Percentiles rank a stretch among this genome's conserved stretches.
Evolutionary conservation across 108 stramenopile genomes (phyloP).

Genomic region (Schizochytrium sp.): DNA sequence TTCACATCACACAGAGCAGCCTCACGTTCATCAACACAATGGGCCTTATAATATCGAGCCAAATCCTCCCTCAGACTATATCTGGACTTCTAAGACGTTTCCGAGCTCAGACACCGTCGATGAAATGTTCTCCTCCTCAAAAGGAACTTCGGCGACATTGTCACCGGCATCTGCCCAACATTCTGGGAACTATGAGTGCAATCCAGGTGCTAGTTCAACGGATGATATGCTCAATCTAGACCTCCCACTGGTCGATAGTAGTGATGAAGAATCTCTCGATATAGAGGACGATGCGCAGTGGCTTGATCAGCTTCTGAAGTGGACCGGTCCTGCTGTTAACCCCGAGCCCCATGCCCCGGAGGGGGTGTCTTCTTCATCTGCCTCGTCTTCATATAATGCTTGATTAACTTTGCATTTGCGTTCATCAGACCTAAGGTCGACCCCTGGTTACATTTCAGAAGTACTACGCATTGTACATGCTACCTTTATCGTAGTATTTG

Average conservation of each 20-base stretch:
- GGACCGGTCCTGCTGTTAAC: constrained; percentile 43
- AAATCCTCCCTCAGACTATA: not conserved
- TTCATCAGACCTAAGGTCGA: too few relatives aligned
- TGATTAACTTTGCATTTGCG: too few relatives aligned
- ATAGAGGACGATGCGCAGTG: constrained; percentile 47
- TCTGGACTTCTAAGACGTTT: not conserved
- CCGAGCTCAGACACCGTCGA: not conserved
- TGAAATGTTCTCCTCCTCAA: not conserved
- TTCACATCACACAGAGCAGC: not conserved
- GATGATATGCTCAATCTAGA: constrained; percentile 18
- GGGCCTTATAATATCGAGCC: not conserved
- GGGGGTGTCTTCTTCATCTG: not conserved
- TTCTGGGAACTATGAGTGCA: not conserved
- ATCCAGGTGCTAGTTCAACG: not conserved
- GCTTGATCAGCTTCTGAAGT: constrained; percentile 53
- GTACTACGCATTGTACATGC: too few relatives aligned
- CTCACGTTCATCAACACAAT: not conserved
- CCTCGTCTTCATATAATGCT: not conserved
- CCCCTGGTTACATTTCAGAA: too few relatives aligned
- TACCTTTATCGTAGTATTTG: too few relatives aligned
- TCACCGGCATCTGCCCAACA: not conserved
- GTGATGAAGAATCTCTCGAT: constrained; percentile 52
- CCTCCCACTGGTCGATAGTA: constrained; percentile 54
- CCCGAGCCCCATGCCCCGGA: not conserved
- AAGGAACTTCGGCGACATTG: not conserved